Percentiles rank a stretch among this genome's conserved stretches.
These are phyloP conservation scores for Phytophthora pistaciae DNA, from an alignment of 352 stramenopile species.

Conservation along the genomic window DNA sequence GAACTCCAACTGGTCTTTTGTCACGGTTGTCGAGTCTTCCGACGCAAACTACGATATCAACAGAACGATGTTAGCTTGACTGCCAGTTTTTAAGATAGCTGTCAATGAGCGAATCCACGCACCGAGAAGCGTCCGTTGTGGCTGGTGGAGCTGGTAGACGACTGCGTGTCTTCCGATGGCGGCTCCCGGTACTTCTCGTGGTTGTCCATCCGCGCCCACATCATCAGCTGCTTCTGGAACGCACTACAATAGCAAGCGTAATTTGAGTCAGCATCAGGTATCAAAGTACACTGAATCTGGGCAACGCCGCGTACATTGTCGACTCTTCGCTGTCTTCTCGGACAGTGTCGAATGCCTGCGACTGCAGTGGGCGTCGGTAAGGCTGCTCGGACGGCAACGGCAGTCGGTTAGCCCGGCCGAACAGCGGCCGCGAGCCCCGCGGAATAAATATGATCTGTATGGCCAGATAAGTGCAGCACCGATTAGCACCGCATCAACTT, in stretches of 20 bases:
- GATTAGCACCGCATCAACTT: conserved; percentile 29
- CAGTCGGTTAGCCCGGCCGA: conserved; percentile 57
- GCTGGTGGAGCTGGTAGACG: conserved; percentile 63
- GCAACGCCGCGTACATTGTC: conserved; percentile 51
- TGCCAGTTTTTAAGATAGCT: background rate
- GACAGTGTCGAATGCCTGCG: conserved; percentile 47
- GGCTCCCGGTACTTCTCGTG: conserved; percentile 50
- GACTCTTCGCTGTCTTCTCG: conserved; percentile 60
- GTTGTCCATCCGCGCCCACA: conserved; percentile 79
- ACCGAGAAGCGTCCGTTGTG: conserved; percentile 64
- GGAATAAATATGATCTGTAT: conserved; percentile 85
- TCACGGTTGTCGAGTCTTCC: conserved; percentile 68
- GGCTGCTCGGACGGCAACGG: conserved; percentile 52
- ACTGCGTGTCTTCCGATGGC: conserved; percentile 66
- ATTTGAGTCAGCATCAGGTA: conserved; percentile 11
- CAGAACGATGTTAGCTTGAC: background rate
- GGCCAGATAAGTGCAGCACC: conserved; percentile 28
- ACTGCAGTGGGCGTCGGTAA: conserved; percentile 49
- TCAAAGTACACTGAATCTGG: background rate
- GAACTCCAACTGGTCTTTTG: conserved; percentile 87
- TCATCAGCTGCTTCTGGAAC: conserved; percentile 86
- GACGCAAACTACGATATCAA: conserved; percentile 47
- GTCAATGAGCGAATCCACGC: conserved; percentile 2
- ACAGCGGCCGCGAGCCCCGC: conserved; percentile 71
- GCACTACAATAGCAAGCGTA: conserved; percentile 24